Percentiles rank a stretch among this genome's conserved stretches.
These are phyloP conservation scores for Debaryomyces nepalensis DNA, from an alignment of 1,139 yeast species.

Conservation along the genomic window DNA sequence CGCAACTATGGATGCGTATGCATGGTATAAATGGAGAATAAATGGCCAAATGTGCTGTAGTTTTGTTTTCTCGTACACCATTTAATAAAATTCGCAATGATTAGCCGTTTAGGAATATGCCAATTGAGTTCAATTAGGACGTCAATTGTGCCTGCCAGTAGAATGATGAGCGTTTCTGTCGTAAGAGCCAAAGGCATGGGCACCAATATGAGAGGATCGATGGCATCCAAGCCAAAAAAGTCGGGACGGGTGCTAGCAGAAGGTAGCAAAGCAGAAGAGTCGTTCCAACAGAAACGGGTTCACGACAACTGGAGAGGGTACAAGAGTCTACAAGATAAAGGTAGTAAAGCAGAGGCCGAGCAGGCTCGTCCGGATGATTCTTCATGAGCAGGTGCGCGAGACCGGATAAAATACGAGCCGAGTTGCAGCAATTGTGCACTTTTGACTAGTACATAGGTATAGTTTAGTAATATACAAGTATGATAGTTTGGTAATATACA, in stretches of 20 bases:
- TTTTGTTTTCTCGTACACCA: too few relatives aligned
- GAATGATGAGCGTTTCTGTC: neutral
- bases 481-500: too few relatives aligned
- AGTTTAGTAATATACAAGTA: too few relatives aligned
- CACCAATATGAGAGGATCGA: neutral
- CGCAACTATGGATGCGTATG: too few relatives aligned
- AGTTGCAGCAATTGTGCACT: neutral
- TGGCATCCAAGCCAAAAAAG: neutral
- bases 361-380: slow-evolving; percentile 6
- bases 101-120: slow-evolving; percentile 2
- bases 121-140: slow-evolving; percentile 1
- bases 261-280: slow-evolving; percentile 1
- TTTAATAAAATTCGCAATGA: neutral
- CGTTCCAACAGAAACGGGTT: slow-evolving; percentile 3
- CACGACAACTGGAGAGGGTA: slow-evolving; percentile 5
- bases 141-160: neutral
- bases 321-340: neutral
- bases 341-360: slow-evolving; percentile 6
- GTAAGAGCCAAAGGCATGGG: neutral
- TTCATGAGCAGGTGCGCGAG: neutral
- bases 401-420: too few relatives aligned
- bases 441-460: neutral
- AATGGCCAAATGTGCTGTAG: too few relatives aligned
- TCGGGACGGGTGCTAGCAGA: neutral
- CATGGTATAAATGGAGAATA: too few relatives aligned